A percentile compares a stretch with the other conserved stretches of the same genome.
phyloP scores from a whole-genome alignment of 2,329 filamentous ascomycete species.

The Blastomyces parvus region DNA sequence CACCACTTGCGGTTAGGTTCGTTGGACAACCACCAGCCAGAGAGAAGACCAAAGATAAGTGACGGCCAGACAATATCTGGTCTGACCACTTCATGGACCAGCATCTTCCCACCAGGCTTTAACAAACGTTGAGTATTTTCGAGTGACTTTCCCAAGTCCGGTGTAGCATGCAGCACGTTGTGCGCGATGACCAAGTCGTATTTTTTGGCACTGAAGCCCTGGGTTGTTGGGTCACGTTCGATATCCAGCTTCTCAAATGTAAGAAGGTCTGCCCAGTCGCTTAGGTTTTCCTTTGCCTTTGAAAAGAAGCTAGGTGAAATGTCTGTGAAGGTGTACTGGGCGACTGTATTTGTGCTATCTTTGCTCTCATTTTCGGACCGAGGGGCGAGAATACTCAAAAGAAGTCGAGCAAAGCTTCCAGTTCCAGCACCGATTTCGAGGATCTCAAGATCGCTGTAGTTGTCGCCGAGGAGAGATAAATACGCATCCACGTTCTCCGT shows the following conservation, averaged over 20 bases:
- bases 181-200: slow-evolving; percentile 34
- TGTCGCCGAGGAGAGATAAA: slow-evolving; percentile 6
- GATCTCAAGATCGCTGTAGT: slow-evolving; percentile 8
- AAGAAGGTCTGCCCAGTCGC: slow-evolving; percentile 14
- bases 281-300: slow-evolving; percentile 24
- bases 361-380: neutral
- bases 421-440: slow-evolving; percentile 26
- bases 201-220: slow-evolving; percentile 27
- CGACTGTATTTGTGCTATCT: neutral
- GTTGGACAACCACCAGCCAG: slow-evolving; percentile 22
- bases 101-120: slow-evolving; percentile 38
- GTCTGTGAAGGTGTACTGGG: slow-evolving; percentile 32
- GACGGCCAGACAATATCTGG: slow-evolving; percentile 13
- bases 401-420: slow-evolving; percentile 21
- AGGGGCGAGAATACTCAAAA: slow-evolving; percentile 16
- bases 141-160: slow-evolving; percentile 18
- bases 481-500: slow-evolving; percentile 5
- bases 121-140: slow-evolving; percentile 30
- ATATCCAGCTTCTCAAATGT: slow-evolving; percentile 27
- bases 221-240: slow-evolving; percentile 23
- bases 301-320: slow-evolving; percentile 37
- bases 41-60: slow-evolving; percentile 17
- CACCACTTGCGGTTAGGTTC: slow-evolving; percentile 13
- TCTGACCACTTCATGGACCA: slow-evolving; percentile 33
- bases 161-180: slow-evolving; percentile 34